phyloP scores from a whole-genome alignment of 441 rosid species.

The Corymbia calophylla region DNA sequence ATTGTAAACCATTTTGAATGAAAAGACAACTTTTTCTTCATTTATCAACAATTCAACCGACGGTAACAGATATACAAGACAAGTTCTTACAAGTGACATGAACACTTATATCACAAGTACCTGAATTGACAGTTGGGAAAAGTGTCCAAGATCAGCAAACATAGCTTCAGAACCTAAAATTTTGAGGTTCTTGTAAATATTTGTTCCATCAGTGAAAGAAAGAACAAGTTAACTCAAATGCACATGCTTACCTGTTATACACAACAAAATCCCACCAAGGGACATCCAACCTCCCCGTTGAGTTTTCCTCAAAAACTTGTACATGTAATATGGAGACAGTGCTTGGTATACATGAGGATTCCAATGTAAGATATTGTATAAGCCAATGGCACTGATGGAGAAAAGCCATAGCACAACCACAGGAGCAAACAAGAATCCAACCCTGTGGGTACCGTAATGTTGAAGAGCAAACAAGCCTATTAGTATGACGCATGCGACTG shows the following conservation, averaged over 20 bases:
- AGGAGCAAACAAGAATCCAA: slow-evolving; percentile 15
- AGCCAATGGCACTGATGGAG: slow-evolving; percentile 8
- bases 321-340: slow-evolving; percentile 12
- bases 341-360: slow-evolving; percentile 11
- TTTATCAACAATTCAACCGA: not conserved
- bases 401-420: slow-evolving; percentile 14
- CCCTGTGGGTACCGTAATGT: slow-evolving; percentile 16
- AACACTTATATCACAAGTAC: not conserved
- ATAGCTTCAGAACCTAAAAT: slow-evolving; percentile 15
- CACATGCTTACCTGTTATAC: slow-evolving; percentile 3
- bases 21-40: not conserved
- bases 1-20: not conserved
- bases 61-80: not conserved
- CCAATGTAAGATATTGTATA: slow-evolving; percentile 12
- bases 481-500: slow-evolving; percentile 8
- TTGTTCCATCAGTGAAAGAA: not conserved
- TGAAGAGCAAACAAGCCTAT: slow-evolving; percentile 13
- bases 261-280: slow-evolving; percentile 12
- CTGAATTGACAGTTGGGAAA: slow-evolving; percentile 14
- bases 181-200: not conserved
- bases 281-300: slow-evolving; percentile 15
- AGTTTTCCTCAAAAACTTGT: slow-evolving; percentile 9
- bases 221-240: not conserved
- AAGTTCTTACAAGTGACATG: not conserved
- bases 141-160: slow-evolving; percentile 15